These are phyloP conservation scores for Cardiospermum halicacabum DNA, from an alignment of 345 rosid genomes.

Conservation along the genomic window DNA sequence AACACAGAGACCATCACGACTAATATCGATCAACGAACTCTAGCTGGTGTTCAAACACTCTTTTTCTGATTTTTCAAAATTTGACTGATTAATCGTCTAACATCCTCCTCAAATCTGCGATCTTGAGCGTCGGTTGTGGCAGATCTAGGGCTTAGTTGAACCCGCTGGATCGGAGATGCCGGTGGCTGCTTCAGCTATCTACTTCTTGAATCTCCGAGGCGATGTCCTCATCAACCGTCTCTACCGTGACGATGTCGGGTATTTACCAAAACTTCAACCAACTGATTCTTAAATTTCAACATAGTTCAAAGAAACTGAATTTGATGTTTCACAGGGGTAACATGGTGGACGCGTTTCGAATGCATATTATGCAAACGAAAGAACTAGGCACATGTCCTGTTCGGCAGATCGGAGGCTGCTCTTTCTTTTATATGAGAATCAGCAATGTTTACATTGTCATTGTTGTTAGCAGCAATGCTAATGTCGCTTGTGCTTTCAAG, in stretches of 20 bases:
- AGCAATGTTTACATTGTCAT: constrained; percentile 97
- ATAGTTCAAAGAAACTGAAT: not conserved
- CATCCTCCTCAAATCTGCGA: not conserved
- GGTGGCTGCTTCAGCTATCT: constrained; percentile 98
- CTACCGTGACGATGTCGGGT: constrained; percentile 99
- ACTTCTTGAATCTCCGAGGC: constrained; percentile 96
- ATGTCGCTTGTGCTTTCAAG: constrained; percentile 98
- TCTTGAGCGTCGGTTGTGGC: not conserved
- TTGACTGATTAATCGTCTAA: too few relatives aligned
- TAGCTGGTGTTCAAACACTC: too few relatives aligned
- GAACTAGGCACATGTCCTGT: constrained; percentile 97
- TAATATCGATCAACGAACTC: too few relatives aligned
- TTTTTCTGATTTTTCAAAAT: too few relatives aligned
- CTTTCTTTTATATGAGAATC: constrained; percentile 91
- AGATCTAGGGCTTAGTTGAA: too few relatives aligned
- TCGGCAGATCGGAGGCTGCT: constrained; percentile 98
- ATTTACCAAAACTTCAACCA: not conserved
- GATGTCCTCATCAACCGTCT: constrained; percentile 98
- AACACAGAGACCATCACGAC: too few relatives aligned
- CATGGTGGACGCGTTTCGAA: constrained; percentile 99
- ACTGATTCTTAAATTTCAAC: too few relatives aligned
- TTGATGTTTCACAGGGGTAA: constrained; percentile 54
- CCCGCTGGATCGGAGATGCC: constrained; percentile 73
- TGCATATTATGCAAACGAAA: constrained; percentile 97
- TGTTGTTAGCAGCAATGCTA: constrained; percentile 99